Conservation (phyloP, 768 basidiomycete species). For the Tubosaeta sp. region DNA sequence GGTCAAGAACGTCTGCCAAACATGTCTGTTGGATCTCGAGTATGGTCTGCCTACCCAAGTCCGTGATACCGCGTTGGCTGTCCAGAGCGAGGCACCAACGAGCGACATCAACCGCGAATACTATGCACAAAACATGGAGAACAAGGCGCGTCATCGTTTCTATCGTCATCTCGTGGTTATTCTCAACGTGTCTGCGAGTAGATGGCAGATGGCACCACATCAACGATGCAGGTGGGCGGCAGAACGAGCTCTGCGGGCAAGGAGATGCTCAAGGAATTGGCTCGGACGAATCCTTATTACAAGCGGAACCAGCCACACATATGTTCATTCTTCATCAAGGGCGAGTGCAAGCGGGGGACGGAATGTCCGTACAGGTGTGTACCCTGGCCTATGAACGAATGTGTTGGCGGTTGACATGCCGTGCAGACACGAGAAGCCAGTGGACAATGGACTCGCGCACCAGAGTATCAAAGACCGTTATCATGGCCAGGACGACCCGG, state of each 20-base stretch:
- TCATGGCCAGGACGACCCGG: conserved; percentile 89
- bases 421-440: conserved; percentile 81
- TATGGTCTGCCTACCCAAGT: conserved; percentile 97
- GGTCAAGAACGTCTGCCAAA: conserved; percentile 95
- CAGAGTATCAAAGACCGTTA: conserved; percentile 96
- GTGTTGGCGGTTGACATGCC: background rate
- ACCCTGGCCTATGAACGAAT: background rate
- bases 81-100: conserved; percentile 84
- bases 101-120: conserved; percentile 98
- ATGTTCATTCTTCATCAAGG: conserved; percentile 95
- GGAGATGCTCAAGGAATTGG: conserved; percentile 95
- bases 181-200: conserved; percentile 27
- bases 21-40: conserved; percentile 93
- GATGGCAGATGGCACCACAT: conserved; percentile 65
- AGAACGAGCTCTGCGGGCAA: conserved; percentile 78
- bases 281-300: conserved; percentile 94
- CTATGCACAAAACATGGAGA: conserved; percentile 89
- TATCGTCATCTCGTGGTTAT: background rate
- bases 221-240: conserved; percentile 51
- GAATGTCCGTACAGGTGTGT: conserved; percentile 86
- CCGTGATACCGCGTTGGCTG: conserved; percentile 87
- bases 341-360: conserved; percentile 84
- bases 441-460: conserved; percentile 75
- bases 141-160: conserved; percentile 47
- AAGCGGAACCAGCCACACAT: conserved; percentile 93